Evolutionary conservation across 352 stramenopile species (phyloP).

Genomic region (Plasmopara viticola): DNA sequence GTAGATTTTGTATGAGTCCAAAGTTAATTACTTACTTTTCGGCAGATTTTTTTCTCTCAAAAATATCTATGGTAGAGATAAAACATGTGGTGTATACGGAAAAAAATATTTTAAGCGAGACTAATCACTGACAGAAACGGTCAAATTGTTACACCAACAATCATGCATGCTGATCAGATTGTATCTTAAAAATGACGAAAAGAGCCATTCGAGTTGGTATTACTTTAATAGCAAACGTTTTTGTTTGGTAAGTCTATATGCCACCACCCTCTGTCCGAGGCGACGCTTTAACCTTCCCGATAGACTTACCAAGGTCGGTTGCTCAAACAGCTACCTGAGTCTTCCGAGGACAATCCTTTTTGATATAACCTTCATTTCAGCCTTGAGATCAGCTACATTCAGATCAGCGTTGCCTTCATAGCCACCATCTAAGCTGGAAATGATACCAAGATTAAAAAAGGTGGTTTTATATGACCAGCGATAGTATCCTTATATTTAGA

Average conservation of each 20-base stretch:
- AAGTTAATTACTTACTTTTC: too few relatives aligned
- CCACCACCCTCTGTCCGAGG: constrained; percentile 9
- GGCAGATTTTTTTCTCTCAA: too few relatives aligned
- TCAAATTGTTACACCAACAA: too few relatives aligned
- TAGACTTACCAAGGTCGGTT: constrained; percentile 8
- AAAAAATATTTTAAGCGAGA: too few relatives aligned
- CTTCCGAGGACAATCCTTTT: not conserved
- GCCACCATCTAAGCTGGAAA: constrained; percentile 12
- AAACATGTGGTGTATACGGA: too few relatives aligned
- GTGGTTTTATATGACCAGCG: constrained; percentile 13
- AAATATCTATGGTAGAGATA: too few relatives aligned
- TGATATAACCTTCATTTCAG: constrained; percentile 11
- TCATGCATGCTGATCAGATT: constrained; percentile 8
- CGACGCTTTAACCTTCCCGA: constrained; percentile 9
- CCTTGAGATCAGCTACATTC: constrained; percentile 12
- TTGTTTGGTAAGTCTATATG: constrained; percentile 9
- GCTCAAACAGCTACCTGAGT: constrained; percentile 3
- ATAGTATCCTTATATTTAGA: constrained; percentile 16
- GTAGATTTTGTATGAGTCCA: too few relatives aligned
- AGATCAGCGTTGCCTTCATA: constrained; percentile 20
- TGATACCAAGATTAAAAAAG: too few relatives aligned
- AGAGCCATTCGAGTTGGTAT: too few relatives aligned
- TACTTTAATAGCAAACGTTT: constrained; percentile 13
- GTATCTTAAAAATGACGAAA: too few relatives aligned
- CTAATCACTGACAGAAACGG: too few relatives aligned